These are phyloP conservation scores for Draba incana DNA, from an alignment of 345 rosid genomes.

Conservation along the genomic window DNA sequence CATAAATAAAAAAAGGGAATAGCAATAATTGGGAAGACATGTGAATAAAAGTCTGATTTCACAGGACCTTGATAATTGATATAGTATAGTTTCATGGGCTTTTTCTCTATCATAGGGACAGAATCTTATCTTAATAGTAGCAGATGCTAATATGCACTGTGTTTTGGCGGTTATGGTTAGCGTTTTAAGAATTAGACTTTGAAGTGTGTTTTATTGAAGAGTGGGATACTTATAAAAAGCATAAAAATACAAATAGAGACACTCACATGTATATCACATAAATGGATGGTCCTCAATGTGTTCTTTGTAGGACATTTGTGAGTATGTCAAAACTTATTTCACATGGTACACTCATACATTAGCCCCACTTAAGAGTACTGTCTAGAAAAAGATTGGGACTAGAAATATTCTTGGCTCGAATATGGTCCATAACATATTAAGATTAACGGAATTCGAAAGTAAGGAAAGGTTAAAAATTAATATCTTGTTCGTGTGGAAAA, in stretches of 20 bases:
- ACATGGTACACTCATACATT: conserved; percentile 33
- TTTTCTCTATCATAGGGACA: conserved; percentile 15
- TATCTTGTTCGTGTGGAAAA: not conserved
- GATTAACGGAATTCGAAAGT: not conserved
- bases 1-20: conserved; percentile 21
- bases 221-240: conserved; percentile 30
- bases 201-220: conserved; percentile 27
- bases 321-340: conserved; percentile 32
- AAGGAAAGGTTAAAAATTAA: not conserved
- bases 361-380: conserved; percentile 26
- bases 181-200: conserved; percentile 18
- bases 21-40: conserved; percentile 41
- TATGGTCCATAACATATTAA: conserved; percentile 16
- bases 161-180: conserved; percentile 36
- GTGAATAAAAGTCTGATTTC: conserved; percentile 38
- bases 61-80: conserved; percentile 27
- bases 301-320: conserved; percentile 39
- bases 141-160: conserved; percentile 27
- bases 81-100: conserved; percentile 21
- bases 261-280: conserved; percentile 34
- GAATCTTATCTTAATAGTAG: conserved; percentile 29
- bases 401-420: not conserved
- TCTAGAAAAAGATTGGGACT: conserved; percentile 25
- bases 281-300: conserved; percentile 39
- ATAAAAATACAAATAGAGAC: conserved; percentile 31